These are phyloP conservation scores for Lentinula edodes DNA, from an alignment of 768 basidiomycete genomes.

Conservation along the genomic window DNA sequence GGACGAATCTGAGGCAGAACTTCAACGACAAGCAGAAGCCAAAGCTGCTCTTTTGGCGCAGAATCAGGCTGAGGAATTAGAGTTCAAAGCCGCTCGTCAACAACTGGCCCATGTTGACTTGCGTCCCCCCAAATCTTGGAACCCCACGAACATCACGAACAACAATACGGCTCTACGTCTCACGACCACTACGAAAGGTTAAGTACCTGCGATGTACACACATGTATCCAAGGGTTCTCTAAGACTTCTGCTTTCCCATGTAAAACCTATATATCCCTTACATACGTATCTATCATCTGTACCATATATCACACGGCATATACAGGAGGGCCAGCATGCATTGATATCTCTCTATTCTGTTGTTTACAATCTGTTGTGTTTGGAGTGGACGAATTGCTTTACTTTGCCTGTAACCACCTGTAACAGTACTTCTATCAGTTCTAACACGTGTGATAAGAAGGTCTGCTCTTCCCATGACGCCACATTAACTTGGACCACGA, in stretches of 20 bases:
- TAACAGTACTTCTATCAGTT: not conserved
- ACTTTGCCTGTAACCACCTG: not conserved
- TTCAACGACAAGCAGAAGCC: conserved; percentile 81
- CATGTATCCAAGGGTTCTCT: not conserved
- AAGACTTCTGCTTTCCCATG: not conserved
- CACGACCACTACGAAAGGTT: conserved; percentile 6
- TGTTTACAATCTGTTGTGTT: not conserved
- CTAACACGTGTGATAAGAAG: not conserved
- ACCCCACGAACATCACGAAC: conserved; percentile 41
- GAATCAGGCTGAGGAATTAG: conserved; percentile 72
- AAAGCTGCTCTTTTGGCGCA: conserved; percentile 75
- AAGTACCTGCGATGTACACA: not conserved
- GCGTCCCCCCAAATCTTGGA: conserved; percentile 75
- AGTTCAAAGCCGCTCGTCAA: conserved; percentile 77
- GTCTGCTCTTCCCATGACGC: not conserved
- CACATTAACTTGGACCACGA: not conserved
- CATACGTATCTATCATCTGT: conserved; percentile 2
- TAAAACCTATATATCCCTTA: not conserved
- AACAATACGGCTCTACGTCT: conserved; percentile 15
- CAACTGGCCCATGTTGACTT: conserved; percentile 71
- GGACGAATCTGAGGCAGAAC: conserved; percentile 88
- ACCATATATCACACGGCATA: conserved; percentile 1
- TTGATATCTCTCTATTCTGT: not conserved
- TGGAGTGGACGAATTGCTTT: not conserved
- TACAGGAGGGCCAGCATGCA: conserved; percentile 2